Base-by-base conservation (phyloP, 495 filamentous ascomycete species). In the Sporormia fimetaria region DNA sequence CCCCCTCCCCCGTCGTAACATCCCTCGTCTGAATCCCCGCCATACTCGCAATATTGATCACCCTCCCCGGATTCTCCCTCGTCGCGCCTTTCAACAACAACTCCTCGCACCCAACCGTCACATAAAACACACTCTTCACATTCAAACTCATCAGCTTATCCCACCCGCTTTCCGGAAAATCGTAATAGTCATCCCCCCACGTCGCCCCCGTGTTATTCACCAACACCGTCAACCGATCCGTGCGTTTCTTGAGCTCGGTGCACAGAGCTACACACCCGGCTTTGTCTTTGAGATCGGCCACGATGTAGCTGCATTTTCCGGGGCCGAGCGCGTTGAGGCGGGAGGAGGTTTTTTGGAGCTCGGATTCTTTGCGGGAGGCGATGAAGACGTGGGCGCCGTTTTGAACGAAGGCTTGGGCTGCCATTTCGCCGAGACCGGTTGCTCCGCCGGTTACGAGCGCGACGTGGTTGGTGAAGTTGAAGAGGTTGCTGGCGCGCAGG, bases 361-460 rank as follows among this genome's bases (percentile, higher is more conserved):
- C 60, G 29, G 45, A 51, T 20, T 56, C 41, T 38, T 64, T 63
- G 18, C 64, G 58, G 4, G 59, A 52, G 15, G 58, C 52, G 33
- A 68, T 54, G 54, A 57, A 40, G 27, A 58, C 57, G 18, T 37
- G 41, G 10, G 53, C 53, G 10, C 60, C 54, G 37, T 63, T 61
- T 37, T 63, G 60, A 3, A 63, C 49, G 33, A 60, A 60, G 4
- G 49, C 57, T 40, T 62, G 57, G 12, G 59, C 57, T 4, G 57
- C 57, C 59, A 62, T 62, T 40, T 60, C 57, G 16, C 59, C 59
- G n/a, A 62, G 46, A 1, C 59, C 59, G 1, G 55, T 60, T 1
- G 57, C 57, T 14, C 59, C 59, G 31, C 59, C 59, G 1, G 59
- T 60, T 6, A 62, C 51, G 21, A 62, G 53, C 24, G 42, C 56